Evolutionary conservation across 306 rosid species (phyloP).

Genomic region (Alnus glutinosa): DNA sequence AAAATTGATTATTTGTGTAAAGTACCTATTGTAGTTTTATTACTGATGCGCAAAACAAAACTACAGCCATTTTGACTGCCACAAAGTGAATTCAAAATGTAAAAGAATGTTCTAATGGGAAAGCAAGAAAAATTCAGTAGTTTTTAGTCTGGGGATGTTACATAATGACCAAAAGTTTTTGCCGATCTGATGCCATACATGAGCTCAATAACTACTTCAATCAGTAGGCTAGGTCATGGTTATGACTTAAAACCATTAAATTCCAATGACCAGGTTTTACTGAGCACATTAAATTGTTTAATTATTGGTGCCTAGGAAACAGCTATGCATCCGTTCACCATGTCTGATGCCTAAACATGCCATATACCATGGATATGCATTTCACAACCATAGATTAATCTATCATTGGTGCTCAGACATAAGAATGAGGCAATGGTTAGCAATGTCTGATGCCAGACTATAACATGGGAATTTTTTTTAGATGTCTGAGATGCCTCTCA

Average conservation of each 20-base stretch:
- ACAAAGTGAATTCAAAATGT: slow-evolving; percentile 12
- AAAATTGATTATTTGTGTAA: background rate
- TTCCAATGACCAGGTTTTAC: background rate
- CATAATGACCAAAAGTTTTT: slow-evolving; percentile 16
- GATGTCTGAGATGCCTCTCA: too few species aligned
- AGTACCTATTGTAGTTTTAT: background rate
- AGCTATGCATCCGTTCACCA: background rate
- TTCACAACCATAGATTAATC: background rate
- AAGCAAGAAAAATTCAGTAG: slow-evolving; percentile 7
- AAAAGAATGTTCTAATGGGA: slow-evolving; percentile 14
- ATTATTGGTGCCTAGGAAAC: background rate
- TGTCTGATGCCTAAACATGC: background rate
- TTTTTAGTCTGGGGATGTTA: background rate
- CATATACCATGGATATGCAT: background rate
- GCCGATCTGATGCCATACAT: slow-evolving; percentile 4
- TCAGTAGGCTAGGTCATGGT: slow-evolving; percentile 13
- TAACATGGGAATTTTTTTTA: too few species aligned
- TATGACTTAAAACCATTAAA: slow-evolving; percentile 1
- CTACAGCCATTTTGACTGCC: background rate
- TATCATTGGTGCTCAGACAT: background rate
- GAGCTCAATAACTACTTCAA: slow-evolving; percentile 18
- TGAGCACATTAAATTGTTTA: slow-evolving; percentile 5
- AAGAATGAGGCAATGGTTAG: background rate
- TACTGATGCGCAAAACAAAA: background rate
- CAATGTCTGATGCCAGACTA: background rate